Base-by-base conservation (phyloP, 164 flowering plant species). In the Stephania cephalantha region DNA sequence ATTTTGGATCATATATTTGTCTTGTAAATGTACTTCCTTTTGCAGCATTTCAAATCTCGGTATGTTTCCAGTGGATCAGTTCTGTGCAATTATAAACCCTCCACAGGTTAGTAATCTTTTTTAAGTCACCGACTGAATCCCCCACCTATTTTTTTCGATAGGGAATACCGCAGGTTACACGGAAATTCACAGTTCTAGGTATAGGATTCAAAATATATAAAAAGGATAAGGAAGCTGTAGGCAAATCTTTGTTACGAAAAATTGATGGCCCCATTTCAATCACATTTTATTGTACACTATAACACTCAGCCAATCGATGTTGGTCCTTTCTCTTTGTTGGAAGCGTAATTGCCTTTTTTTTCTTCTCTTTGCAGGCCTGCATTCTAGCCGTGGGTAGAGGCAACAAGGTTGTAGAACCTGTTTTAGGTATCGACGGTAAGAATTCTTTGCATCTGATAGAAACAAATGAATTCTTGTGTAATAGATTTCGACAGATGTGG, bases 21-120 rank as follows among this genome's bases (percentile, higher is more conserved):
- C 22, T 70, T 46, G 11, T 70, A 31, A 18, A 45, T 35, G 42
- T 35, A 35, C 52, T 18, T 9, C 55, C 29, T 35, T 35, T 35
- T 44, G 88, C 97, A 96, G 99, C 86, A 96, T 96, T 77, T 96
- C 99, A 77, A 96, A 96, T 84, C 85, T 96, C 82, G 99, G 99
- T 74, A 96, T 96, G 99, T 96, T 87, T 83, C 99, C 99, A 20
- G 98, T 96, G 81, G 99, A 96, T 82, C 80, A 83, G 0, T 94
- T 94, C 82, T 90, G 97, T 81, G 99, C 99, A 79, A 94, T 96
- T 68, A 92, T 96, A 78, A 94, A 96, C 81, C 99, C 99, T 7
- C 99, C 99, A 55, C 98, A 94, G 97, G 97, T 90, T 73, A 68
- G 48, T 73, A 15, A 31, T 46, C 69, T 46, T 35, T 35, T 35